Conservation (phyloP, 148 eudicot genomes). For the Rhododendron ovatum region DNA sequence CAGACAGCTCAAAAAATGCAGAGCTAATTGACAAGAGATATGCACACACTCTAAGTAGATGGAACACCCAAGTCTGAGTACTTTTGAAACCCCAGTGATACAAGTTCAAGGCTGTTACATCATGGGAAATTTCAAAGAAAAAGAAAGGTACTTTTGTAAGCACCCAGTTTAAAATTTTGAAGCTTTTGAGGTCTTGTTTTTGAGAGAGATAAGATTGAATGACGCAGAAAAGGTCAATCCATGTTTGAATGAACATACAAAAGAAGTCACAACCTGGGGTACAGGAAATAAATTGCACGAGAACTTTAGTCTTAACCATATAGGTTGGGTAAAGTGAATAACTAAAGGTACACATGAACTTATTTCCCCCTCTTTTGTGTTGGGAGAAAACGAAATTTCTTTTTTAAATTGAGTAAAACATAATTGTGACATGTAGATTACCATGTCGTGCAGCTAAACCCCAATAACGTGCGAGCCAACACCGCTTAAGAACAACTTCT, state of each 20-base stretch:
- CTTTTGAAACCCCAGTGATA: neutral
- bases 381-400: neutral
- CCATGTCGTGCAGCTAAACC: constrained; percentile 84
- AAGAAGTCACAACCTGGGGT: neutral
- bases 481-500: constrained; percentile 96
- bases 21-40: neutral
- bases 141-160: neutral
- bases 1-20: neutral
- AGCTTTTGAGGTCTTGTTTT: constrained; percentile 1
- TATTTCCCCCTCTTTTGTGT: neutral
- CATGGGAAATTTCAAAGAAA: neutral
- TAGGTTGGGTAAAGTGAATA: neutral
- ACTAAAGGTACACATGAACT: neutral
- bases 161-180: neutral
- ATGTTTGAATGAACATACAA: neutral
- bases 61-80: neutral
- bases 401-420: no score
- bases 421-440: constrained; percentile 28
- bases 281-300: neutral
- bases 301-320: neutral
- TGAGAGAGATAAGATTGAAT: neutral
- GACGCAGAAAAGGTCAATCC: neutral
- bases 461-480: constrained; percentile 99
- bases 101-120: neutral
- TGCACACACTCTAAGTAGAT: neutral